These are phyloP conservation scores for Tribonema minus DNA, from an alignment of 108 stramenopile genomes.

Conservation along the genomic window DNA sequence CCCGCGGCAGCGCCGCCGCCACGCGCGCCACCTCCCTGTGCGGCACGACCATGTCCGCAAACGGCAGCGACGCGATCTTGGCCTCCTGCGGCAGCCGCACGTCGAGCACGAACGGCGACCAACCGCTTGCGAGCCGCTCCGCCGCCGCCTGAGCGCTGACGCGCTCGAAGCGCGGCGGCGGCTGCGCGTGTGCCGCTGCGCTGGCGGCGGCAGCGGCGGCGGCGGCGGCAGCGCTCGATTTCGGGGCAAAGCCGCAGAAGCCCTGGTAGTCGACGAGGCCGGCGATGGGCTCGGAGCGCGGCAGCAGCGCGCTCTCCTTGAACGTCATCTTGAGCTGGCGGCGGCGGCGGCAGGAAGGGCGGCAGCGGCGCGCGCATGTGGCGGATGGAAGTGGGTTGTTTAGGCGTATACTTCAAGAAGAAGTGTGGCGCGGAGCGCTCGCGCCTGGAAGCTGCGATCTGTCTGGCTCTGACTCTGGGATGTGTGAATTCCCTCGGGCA, in stretches of 20 bases:
- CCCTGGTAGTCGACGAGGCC: slow-evolving; percentile 44
- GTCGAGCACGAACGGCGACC: slow-evolving; percentile 86
- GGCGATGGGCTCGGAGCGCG: slow-evolving; percentile 57
- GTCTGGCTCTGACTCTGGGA: no score
- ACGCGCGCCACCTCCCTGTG: slow-evolving; percentile 67
- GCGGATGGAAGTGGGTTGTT: no score
- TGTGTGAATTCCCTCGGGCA: no score
- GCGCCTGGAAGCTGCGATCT: slow-evolving; percentile 61
- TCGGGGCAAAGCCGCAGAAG: slow-evolving; percentile 26
- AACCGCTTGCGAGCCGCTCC: slow-evolving; percentile 68
- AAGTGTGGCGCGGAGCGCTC: not conserved
- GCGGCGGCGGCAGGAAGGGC: not conserved
- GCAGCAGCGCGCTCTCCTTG: not conserved
- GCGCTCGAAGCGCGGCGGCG: slow-evolving; percentile 53
- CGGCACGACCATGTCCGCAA: slow-evolving; percentile 75
- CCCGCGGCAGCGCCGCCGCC: slow-evolving; percentile 63
- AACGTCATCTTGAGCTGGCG: not conserved
- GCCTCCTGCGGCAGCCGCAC: slow-evolving; percentile 79
- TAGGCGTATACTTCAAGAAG: no score
- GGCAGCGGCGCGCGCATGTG: not conserved
- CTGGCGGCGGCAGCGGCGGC: slow-evolving; percentile 61
- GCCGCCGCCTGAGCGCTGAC: slow-evolving; percentile 68
- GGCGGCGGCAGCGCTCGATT: slow-evolving; percentile 56
- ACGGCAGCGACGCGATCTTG: slow-evolving; percentile 83
- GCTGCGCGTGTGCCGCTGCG: slow-evolving; percentile 62